Percentiles rank a stretch among this genome's conserved stretches.
Conservation (phyloP, 2,329 filamentous ascomycete species). For the Pseudogymnoascus sp. region DNA sequence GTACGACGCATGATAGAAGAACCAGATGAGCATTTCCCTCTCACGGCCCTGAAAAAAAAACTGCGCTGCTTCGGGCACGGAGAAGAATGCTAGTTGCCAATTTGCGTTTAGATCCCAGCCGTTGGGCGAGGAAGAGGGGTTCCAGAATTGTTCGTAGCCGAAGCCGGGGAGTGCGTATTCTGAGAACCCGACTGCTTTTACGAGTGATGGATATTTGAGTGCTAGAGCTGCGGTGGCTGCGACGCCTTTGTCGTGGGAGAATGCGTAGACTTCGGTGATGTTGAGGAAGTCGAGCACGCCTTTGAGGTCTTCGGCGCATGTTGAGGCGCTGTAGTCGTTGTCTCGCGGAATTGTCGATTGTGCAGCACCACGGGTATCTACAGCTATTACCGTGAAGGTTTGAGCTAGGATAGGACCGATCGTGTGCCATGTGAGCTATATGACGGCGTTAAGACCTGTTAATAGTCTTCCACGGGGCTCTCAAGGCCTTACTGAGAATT, state of each 20-base stretch:
- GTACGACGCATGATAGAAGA: no score
- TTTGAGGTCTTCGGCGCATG: constrained; percentile 33
- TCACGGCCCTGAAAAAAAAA: no score
- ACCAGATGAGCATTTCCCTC: no score
- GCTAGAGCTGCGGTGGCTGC: constrained; percentile 37
- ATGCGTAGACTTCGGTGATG: constrained; percentile 35
- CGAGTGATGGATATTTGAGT: constrained; percentile 29
- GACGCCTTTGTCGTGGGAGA: constrained; percentile 40
- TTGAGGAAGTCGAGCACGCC: constrained; percentile 37
- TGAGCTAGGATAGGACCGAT: constrained; percentile 26
- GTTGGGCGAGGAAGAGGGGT: no score
- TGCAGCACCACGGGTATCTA: constrained; percentile 36
- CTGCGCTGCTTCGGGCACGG: no score
- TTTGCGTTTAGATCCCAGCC: no score
- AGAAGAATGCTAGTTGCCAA: no score
- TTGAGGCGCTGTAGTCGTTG: constrained; percentile 35
- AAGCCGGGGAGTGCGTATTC: constrained; percentile 38
- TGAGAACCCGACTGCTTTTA: constrained; percentile 31
- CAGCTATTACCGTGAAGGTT: constrained; percentile 38
- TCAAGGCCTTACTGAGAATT: no score
- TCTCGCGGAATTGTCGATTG: constrained; percentile 34
- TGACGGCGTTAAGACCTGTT: no score
- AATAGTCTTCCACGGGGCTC: no score
- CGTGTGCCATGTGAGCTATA: no score
- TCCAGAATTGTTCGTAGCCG: constrained; percentile 26